Evolutionary conservation across 768 basidiomycete species (phyloP).

Genomic region (Hydnomerulius pinastri): DNA sequence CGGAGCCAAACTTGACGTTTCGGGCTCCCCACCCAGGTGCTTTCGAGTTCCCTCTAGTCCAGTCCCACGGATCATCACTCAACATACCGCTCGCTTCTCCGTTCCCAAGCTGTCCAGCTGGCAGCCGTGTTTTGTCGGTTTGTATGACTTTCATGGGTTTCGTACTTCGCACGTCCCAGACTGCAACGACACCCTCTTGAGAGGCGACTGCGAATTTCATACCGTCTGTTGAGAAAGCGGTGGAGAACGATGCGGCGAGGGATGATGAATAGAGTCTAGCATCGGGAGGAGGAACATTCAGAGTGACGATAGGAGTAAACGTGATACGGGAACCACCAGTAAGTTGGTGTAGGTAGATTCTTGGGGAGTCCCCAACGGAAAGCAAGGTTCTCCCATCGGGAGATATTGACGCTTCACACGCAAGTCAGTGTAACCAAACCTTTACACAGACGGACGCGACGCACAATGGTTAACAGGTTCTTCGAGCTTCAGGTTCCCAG

Average conservation of each 20-base stretch:
- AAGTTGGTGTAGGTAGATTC: conserved; percentile 81
- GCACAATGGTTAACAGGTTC: conserved; percentile 83
- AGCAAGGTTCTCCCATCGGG: conserved; percentile 86
- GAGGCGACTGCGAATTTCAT: conserved; percentile 81
- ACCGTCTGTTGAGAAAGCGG: conserved; percentile 75
- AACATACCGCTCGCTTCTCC: conserved; percentile 53
- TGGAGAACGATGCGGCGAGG: conserved; percentile 75
- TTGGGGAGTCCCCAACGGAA: conserved; percentile 88
- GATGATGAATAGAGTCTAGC: conserved; percentile 41
- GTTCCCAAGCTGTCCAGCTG: conserved; percentile 33
- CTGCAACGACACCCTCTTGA: conserved; percentile 77
- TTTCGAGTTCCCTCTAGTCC: conserved; percentile 54
- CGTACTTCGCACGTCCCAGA: conserved; percentile 81
- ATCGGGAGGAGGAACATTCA: conserved; percentile 63
- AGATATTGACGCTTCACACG: conserved; percentile 73
- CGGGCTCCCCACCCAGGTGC: conserved; percentile 85
- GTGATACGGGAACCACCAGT: conserved; percentile 61
- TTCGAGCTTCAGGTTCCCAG: conserved; percentile 56
- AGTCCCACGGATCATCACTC: conserved; percentile 68
- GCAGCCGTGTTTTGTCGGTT: conserved; percentile 44
- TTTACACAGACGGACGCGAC: conserved; percentile 28
- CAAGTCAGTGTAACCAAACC: conserved; percentile 11
- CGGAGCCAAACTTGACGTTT: conserved; percentile 81
- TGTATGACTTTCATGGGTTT: conserved; percentile 70
- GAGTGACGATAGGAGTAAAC: conserved; percentile 68